phyloP scores from a whole-genome alignment of 2,329 filamentous ascomycete genomes.

The Ophiobolus disseminans region DNA sequence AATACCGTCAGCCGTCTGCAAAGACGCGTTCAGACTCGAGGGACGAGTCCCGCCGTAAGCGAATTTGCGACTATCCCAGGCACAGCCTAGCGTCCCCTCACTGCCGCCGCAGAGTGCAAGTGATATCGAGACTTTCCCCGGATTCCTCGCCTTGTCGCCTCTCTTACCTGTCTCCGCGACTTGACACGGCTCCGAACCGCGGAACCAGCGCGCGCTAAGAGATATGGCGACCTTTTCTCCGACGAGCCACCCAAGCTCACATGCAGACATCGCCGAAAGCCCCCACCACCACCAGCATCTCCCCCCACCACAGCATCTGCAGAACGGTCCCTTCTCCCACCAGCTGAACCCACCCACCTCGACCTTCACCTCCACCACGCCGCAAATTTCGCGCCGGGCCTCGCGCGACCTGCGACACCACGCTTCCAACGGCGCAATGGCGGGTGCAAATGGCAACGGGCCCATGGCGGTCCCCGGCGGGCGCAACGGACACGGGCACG shows the following conservation, averaged over 20 bases:
- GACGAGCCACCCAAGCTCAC: conserved; percentile 19
- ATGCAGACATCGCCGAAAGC: conserved; percentile 29
- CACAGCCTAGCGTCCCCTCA: conserved; percentile 24
- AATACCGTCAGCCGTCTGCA: neutral
- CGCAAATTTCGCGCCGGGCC: conserved; percentile 33
- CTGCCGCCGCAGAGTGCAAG: conserved; percentile 16
- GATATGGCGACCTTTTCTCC: conserved; percentile 42
- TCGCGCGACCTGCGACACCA: conserved; percentile 42
- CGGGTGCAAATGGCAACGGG: conserved; percentile 44
- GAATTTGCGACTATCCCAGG: conserved; percentile 22
- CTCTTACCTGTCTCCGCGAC: neutral
- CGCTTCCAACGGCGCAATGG: conserved; percentile 40
- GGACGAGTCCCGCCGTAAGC: conserved; percentile 28
- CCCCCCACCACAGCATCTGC: conserved; percentile 36
- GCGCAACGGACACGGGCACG: conserved; percentile 39
- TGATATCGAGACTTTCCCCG: conserved; percentile 27
- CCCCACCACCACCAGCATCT: conserved; percentile 42
- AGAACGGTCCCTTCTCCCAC: conserved; percentile 36
- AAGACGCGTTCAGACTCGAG: conserved; percentile 4
- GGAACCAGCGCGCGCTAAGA: conserved; percentile 10
- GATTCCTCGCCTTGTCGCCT: conserved; percentile 8
- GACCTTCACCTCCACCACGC: conserved; percentile 25
- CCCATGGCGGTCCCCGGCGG: conserved; percentile 48
- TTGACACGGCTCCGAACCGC: conserved; percentile 4
- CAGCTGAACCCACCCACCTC: conserved; percentile 31